phyloP scores from a whole-genome alignment of 2,329 filamentous ascomycete genomes.

The Aspergillus fumigatus region DNA sequence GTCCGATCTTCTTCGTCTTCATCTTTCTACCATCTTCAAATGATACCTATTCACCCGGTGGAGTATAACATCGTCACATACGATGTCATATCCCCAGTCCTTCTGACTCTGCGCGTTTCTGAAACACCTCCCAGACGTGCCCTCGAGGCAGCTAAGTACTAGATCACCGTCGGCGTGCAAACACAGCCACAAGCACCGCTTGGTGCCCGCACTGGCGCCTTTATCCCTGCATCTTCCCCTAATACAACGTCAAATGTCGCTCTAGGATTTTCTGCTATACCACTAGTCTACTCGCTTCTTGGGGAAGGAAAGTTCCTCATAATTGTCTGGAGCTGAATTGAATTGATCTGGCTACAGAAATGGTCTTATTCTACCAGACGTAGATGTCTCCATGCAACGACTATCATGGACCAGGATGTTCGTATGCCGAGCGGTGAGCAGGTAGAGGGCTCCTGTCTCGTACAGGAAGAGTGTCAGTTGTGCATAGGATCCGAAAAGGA shows the following conservation, averaged over 20 bases:
- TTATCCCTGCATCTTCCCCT: not conserved
- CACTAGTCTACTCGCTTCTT: not conserved
- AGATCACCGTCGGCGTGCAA: not conserved
- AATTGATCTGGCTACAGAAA: slow-evolving; percentile 14
- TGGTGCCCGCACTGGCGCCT: not conserved
- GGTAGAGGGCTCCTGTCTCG: slow-evolving; percentile 7
- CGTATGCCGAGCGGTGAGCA: slow-evolving; percentile 14
- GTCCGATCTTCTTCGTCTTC: not conserved
- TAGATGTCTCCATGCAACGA: slow-evolving; percentile 8
- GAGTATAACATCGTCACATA: not conserved
- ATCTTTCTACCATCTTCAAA: not conserved
- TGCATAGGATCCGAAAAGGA: slow-evolving; percentile 2
- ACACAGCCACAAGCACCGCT: slow-evolving; percentile 1
- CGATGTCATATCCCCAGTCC: not conserved
- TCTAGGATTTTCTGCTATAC: not conserved
- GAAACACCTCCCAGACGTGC: not conserved
- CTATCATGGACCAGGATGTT: slow-evolving; percentile 23
- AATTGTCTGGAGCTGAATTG: not conserved
- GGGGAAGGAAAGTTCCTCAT: not conserved
- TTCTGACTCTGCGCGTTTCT: not conserved
- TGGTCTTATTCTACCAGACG: slow-evolving; percentile 14
- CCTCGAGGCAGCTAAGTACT: not conserved
- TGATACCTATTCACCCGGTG: not conserved
- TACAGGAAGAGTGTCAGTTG: slow-evolving; percentile 7
- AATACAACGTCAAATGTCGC: not conserved